These are phyloP conservation scores for Caryopteris hybrid DNA, from an alignment of 305 asterid genomes.

Conservation along the genomic window DNA sequence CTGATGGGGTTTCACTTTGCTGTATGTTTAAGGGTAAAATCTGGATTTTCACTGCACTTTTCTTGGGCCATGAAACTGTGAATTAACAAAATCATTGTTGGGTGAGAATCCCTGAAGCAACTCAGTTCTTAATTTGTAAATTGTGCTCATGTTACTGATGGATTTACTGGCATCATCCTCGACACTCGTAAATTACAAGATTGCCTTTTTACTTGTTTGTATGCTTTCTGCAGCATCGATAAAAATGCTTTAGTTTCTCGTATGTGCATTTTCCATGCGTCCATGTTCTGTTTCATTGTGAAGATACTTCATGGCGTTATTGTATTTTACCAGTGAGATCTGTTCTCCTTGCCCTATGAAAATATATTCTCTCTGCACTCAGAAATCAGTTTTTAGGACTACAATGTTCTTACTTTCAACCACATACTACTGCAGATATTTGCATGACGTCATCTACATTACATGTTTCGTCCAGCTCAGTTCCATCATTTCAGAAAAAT, in stretches of 20 bases:
- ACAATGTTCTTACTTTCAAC: neutral
- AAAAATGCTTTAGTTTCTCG: neutral
- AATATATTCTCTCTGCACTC: neutral
- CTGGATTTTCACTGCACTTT: neutral
- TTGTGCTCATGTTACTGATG: neutral
- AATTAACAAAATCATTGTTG: neutral
- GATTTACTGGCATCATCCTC: neutral
- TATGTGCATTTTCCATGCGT: neutral
- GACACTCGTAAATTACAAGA: slow-evolving; percentile 8
- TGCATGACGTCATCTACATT: slow-evolving; percentile 87
- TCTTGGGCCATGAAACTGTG: neutral
- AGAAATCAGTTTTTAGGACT: neutral
- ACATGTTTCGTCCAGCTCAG: slow-evolving; percentile 86
- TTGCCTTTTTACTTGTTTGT: neutral
- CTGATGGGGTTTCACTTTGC: neutral
- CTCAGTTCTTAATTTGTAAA: neutral
- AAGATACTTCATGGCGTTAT: neutral
- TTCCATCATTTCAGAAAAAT: slow-evolving; percentile 80
- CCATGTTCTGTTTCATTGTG: neutral
- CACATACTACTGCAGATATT: slow-evolving; percentile 54
- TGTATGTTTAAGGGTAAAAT: neutral
- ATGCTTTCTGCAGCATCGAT: neutral
- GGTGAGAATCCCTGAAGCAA: neutral
- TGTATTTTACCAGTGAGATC: neutral
- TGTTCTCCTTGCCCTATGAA: neutral